Percentiles rank a stretch among this genome's conserved stretches.
phyloP scores from a whole-genome alignment of 2,329 filamentous ascomycete genomes.

The Westerdykella ornata region DNA sequence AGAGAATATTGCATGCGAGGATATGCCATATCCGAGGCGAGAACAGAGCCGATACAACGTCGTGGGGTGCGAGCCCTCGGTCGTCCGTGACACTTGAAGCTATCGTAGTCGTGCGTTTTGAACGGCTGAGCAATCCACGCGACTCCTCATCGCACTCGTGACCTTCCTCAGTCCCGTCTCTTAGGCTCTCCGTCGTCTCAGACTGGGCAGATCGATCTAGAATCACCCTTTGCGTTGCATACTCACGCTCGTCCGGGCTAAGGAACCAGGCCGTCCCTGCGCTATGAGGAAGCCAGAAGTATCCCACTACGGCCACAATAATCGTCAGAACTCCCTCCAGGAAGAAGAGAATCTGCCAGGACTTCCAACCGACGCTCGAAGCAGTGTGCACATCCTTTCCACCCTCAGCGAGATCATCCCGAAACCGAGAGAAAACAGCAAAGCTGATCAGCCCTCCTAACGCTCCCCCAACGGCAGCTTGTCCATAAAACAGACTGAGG shows the following conservation, averaged over 20 bases:
- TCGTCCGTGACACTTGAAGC: conserved; percentile 36
- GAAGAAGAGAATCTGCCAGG: conserved; percentile 48
- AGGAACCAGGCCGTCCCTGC: conserved; percentile 49
- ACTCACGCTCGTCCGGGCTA: conserved; percentile 40
- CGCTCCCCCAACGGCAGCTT: conserved; percentile 51
- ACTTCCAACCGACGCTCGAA: conserved; percentile 32
- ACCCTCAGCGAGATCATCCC: conserved; percentile 10
- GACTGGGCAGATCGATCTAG: conserved; percentile 31
- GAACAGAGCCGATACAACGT: conserved; percentile 48
- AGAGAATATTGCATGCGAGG: conserved; percentile 58
- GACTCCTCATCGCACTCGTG: conserved; percentile 25
- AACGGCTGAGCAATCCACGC: conserved; percentile 20
- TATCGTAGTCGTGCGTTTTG: conserved; percentile 10
- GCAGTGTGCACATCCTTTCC: not conserved
- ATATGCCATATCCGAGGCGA: conserved; percentile 55
- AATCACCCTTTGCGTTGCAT: conserved; percentile 44
- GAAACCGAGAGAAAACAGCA: conserved; percentile 43
- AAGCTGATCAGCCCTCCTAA: conserved; percentile 51
- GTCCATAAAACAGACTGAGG: conserved; percentile 52
- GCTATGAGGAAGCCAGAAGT: conserved; percentile 47
- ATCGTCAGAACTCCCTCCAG: conserved; percentile 46
- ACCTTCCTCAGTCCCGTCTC: conserved; percentile 11
- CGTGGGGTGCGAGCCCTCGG: conserved; percentile 40
- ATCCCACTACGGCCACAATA: conserved; percentile 42
- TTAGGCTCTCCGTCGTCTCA: conserved; percentile 8